phyloP scores from a whole-genome alignment of 139 green algal species.

The Micractinium conductrix region DNA sequence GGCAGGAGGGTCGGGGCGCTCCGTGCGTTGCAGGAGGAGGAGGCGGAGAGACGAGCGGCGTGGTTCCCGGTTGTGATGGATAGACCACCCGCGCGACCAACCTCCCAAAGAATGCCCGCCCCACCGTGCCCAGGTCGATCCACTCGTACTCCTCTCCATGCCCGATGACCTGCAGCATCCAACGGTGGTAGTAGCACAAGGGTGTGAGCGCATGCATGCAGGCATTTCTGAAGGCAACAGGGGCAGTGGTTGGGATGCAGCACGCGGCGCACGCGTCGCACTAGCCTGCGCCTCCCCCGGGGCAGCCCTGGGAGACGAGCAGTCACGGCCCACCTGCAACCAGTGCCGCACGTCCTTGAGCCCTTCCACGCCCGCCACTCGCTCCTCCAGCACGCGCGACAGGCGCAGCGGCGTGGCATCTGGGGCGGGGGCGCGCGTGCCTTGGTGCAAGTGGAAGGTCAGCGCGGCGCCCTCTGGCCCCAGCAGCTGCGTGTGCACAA shows the following conservation, averaged over 20 bases:
- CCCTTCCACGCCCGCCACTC: slow-evolving; percentile 53
- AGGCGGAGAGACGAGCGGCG: neutral
- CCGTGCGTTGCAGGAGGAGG: neutral
- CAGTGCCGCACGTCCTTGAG: slow-evolving; percentile 51
- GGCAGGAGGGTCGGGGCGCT: neutral
- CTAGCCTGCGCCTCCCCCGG: too few species aligned
- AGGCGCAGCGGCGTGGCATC: slow-evolving; percentile 50
- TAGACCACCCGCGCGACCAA: neutral
- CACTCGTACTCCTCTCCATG: slow-evolving; percentile 55
- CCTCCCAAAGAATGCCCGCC: neutral
- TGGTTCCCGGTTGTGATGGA: too few species aligned
- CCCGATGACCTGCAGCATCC: slow-evolving; percentile 48
- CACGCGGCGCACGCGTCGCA: too few species aligned
- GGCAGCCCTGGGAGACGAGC: neutral
- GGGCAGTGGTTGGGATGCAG: too few species aligned
- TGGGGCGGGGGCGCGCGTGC: slow-evolving; percentile 11
- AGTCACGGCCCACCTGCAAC: slow-evolving; percentile 47
- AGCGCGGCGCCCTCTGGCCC: slow-evolving; percentile 40
- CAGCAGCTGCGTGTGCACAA: slow-evolving; percentile 61
- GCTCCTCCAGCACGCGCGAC: slow-evolving; percentile 58
- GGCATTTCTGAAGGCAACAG: too few species aligned
- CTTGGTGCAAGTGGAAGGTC: slow-evolving; percentile 32
- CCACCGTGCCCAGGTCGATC: slow-evolving; percentile 66
- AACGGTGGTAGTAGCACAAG: neutral
- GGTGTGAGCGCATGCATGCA: too few species aligned